phyloP scores from a whole-genome alignment of 1,284 basidiomycete species.

The Cryptococcus sp. region DNA sequence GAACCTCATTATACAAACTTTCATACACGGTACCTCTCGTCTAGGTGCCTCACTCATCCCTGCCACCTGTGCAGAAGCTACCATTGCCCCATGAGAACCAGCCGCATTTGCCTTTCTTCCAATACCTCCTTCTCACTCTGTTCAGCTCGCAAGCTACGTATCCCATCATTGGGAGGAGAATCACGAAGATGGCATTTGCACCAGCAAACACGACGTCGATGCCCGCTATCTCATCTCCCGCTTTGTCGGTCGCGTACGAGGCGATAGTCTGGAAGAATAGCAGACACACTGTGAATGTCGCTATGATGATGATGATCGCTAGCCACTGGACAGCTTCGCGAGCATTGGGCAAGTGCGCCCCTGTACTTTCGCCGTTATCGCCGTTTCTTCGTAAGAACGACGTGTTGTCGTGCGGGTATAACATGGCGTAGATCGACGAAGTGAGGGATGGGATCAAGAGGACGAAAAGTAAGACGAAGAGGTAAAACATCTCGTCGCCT shows the following conservation, averaged over 20 bases:
- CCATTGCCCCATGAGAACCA: background rate
- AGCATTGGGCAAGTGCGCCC: background rate
- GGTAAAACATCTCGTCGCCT: slow-evolving; percentile 3
- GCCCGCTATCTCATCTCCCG: background rate
- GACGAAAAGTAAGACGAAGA: slow-evolving; percentile 17
- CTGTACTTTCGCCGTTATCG: background rate
- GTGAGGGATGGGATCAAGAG: slow-evolving; percentile 12
- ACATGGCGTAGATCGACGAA: slow-evolving; percentile 14
- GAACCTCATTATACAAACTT: too few relatives aligned
- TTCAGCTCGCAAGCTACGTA: slow-evolving; percentile 15
- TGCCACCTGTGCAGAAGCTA: background rate
- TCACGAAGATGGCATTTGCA: slow-evolving; percentile 15
- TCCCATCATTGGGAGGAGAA: slow-evolving; percentile 13
- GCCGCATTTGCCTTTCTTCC: background rate
- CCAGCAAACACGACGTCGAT: slow-evolving; percentile 8
- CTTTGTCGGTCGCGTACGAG: slow-evolving; percentile 1
- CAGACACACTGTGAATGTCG: slow-evolving; percentile 7
- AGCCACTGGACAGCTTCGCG: slow-evolving; percentile 14
- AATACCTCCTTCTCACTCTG: slow-evolving; percentile 5
- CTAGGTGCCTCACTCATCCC: background rate
- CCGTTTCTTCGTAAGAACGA: background rate
- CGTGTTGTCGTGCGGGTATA: slow-evolving; percentile 1
- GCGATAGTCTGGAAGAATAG: slow-evolving; percentile 18
- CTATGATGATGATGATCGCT: slow-evolving; percentile 8
- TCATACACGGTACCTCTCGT: too few relatives aligned